Conservation (phyloP, 2,329 filamentous ascomycete species). For the Exophiala aquamarina region DNA sequence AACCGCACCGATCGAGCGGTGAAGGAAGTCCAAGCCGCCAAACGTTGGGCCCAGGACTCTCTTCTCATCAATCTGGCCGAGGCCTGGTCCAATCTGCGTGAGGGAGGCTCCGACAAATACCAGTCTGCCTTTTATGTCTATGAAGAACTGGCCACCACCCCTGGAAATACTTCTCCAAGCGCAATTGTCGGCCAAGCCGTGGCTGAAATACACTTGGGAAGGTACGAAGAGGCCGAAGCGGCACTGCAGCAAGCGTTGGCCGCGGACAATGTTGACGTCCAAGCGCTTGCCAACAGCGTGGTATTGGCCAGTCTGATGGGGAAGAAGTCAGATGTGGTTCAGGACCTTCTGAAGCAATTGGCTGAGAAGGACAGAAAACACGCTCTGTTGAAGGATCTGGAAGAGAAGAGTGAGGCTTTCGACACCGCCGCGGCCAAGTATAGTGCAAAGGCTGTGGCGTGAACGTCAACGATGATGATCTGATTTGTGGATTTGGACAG, state of each 20-base stretch:
- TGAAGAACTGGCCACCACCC: slow-evolving; percentile 88
- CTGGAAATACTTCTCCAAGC: slow-evolving; percentile 72
- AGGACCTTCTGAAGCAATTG: slow-evolving; percentile 40
- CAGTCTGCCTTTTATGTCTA: slow-evolving; percentile 97
- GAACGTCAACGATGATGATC: neutral
- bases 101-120: slow-evolving; percentile 93
- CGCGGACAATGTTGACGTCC: slow-evolving; percentile 63
- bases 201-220: slow-evolving; percentile 85
- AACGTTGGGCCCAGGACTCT: slow-evolving; percentile 93
- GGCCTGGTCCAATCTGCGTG: slow-evolving; percentile 86
- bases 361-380: slow-evolving; percentile 64
- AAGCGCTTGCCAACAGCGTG: slow-evolving; percentile 78
- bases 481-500: neutral
- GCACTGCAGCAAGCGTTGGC: slow-evolving; percentile 78
- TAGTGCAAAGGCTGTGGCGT: slow-evolving; percentile 69
- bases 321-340: slow-evolving; percentile 53
- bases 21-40: slow-evolving; percentile 83
- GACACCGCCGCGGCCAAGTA: slow-evolving; percentile 86
- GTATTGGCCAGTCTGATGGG: slow-evolving; percentile 77
- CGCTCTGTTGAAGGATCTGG: slow-evolving; percentile 68
- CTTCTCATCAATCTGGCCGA: slow-evolving; percentile 91
- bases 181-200: slow-evolving; percentile 85
- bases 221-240: slow-evolving; percentile 83
- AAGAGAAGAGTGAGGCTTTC: slow-evolving; percentile 84
- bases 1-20: slow-evolving; percentile 87